These are phyloP conservation scores for Rubroshorea leprosula DNA, from an alignment of 345 rosid species.

Conservation along the genomic window DNA sequence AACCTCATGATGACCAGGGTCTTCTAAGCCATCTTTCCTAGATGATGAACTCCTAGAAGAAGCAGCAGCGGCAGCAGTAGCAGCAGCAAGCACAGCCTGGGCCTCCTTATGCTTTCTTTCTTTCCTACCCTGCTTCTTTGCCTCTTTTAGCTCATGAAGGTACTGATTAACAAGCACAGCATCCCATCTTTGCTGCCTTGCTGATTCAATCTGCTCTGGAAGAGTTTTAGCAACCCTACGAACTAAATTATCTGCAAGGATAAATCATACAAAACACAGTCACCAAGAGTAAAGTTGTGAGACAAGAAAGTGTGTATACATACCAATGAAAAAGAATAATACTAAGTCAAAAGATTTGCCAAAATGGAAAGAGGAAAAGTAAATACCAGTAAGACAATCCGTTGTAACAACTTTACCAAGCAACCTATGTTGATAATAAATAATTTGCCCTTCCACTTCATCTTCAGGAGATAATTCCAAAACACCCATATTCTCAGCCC, in stretches of 20 bases:
- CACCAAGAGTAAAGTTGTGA: too few species aligned
- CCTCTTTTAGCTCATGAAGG: slow-evolving; percentile 77
- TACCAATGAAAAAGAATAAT: slow-evolving; percentile 1
- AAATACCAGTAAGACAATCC: slow-evolving; percentile 58
- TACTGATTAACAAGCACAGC: slow-evolving; percentile 71
- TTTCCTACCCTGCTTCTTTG: slow-evolving; percentile 92
- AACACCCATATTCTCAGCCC: slow-evolving; percentile 46
- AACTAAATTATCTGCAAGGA: slow-evolving; percentile 55
- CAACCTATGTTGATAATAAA: slow-evolving; percentile 65
- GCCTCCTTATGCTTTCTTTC: slow-evolving; percentile 94
- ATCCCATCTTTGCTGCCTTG: slow-evolving; percentile 70
- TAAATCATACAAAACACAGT: slow-evolving; percentile 12
- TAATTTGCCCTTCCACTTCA: slow-evolving; percentile 92
- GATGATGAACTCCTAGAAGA: slow-evolving; percentile 80
- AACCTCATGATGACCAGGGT: slow-evolving; percentile 68
- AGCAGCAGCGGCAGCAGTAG: slow-evolving; percentile 96
- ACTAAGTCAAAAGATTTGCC: not conserved
- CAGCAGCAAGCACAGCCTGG: slow-evolving; percentile 96
- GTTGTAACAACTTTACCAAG: slow-evolving; percentile 59
- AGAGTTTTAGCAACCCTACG: slow-evolving; percentile 48
- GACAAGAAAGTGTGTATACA: too few species aligned
- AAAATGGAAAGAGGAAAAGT: not conserved
- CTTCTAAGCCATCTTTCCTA: slow-evolving; percentile 79
- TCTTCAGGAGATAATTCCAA: slow-evolving; percentile 67
- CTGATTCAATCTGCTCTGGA: slow-evolving; percentile 66